These are phyloP conservation scores for Naganishia randhawae DNA, from an alignment of 768 basidiomycete species.

Conservation along the genomic window DNA sequence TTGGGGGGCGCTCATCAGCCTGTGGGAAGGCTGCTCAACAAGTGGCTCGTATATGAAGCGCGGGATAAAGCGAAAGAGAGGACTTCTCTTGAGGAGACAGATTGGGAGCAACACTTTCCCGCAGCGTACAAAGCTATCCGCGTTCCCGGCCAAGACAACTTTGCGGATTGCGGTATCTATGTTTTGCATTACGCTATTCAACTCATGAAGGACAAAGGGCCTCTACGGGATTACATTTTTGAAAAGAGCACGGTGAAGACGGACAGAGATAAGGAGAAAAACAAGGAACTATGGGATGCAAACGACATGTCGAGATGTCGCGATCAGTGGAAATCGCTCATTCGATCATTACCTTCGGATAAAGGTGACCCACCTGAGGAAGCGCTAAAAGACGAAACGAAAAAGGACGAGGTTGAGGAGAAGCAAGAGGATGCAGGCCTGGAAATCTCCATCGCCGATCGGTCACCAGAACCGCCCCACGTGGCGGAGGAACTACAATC, in stretches of 20 bases:
- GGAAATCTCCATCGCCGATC: neutral
- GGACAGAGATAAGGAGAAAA: constrained; percentile 1
- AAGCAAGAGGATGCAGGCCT: neutral
- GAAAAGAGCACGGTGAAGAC: neutral
- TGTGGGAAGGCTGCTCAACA: constrained; percentile 60
- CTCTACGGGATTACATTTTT: constrained; percentile 3
- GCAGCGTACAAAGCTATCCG: constrained; percentile 50
- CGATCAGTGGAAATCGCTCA: constrained; percentile 1
- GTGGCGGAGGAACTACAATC: neutral
- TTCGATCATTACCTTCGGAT: neutral
- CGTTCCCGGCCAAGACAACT: constrained; percentile 87
- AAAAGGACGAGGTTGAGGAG: neutral
- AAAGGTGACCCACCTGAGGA: neutral
- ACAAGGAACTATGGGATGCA: constrained; percentile 8
- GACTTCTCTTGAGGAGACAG: constrained; percentile 45
- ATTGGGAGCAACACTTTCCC: constrained; percentile 40
- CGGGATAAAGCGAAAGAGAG: constrained; percentile 79
- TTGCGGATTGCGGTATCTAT: constrained; percentile 87
- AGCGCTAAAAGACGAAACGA: neutral
- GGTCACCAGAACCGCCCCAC: neutral
- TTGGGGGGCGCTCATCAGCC: constrained; percentile 68
- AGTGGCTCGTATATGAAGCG: constrained; percentile 75
- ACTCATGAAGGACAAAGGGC: neutral
- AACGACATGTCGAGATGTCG: neutral
- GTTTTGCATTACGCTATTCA: constrained; percentile 65